Evolutionary conservation across 768 basidiomycete species (phyloP), one percentile per base, ranked within the genome.

Genomic region (Myochromella boudieri): DNA sequence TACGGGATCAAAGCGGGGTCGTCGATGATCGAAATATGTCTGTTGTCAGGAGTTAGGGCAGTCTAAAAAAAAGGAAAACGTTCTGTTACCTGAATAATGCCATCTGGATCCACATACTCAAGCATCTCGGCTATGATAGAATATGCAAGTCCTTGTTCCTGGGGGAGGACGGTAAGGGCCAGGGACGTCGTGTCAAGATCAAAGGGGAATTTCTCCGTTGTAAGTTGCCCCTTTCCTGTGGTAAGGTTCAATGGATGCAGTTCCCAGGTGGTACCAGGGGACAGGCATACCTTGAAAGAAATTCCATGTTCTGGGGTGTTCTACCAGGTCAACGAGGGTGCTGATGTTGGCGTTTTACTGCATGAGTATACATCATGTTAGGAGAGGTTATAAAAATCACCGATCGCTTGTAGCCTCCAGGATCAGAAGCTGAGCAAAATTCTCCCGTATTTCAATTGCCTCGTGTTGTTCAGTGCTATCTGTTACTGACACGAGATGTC

Each of bases 101-200:
- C 77, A 49, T 82, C 78, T 7, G 62, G 53, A 42, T 76, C 70
- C 6, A 69, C 54, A 47, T 77, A 77, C 27, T 72, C 59, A 3
- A 82, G 68, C 72, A 82, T 82, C 46, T 82, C 77, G 54, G 81
- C 72, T 70, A 84, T 74, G 8, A 82, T 66, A 2, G 70, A 68
- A 29, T 62, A 57, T 2, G 68, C 66, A 8, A 71, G 54, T 10
- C 57, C 60, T 18, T 62, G 59, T 31, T 65, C 61, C 10, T 57
- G 58, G 49, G 62, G 46, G 25, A 70, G 62, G 22, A 81, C 66
- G 1, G 72, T 77, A 21, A 81, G 60, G 11, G 64, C 80, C 9
- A 83, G 45, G 4, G 82, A 79, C 0, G 82, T 82, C 0, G 80
- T 82, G 51, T 82, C 81, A 20, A 81, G 60, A 59, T 84, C 82